Evolutionary conservation across 805 yeast species (phyloP), one percentile per base, ranked within the genome.

Genomic region (Yamadazyma philogaea): DNA sequence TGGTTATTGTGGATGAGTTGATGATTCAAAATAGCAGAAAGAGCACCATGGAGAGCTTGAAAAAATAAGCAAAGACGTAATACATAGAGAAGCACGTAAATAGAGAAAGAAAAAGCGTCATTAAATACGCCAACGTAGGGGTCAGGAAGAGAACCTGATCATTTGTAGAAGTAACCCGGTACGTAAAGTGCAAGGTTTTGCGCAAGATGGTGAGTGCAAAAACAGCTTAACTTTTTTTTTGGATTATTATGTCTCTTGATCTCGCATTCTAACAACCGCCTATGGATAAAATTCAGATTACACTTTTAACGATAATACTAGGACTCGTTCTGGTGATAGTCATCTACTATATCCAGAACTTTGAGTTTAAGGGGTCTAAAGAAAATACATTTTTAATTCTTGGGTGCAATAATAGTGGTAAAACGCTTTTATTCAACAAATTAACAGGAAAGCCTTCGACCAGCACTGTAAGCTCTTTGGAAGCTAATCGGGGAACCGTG

Each of bases 11-110:
- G 33, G 99, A 93, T 63, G 81, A 87, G 43, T 68, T 85, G 44
- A 67, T 93, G 68, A 76, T 90, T 36, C 99, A 91, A 69, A 84
- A 86, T 64, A 74, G 96, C 24, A 81, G 99, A 65, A 88, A 84
- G 16, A 50, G 54, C 35, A 43, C 50, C 16, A 45, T 46, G 48
- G 39, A 35, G 14, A 20, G 24, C 21, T 16, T 43, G 30, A 34
- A 37, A n/a, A 30, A 30, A n/a, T 30, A 7, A 24, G 8, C 8
- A 24, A 24, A 24, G 8, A 24, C n/a, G 12, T 4, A 7, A 11
- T 11, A 24, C 10, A 5, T 24, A 3, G 8, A 24, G 12, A 24
- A 24, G n/a, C n/a, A n/a, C n/a, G n/a, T 24, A 24, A 24, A n/a
- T 24, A 24, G 28, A 24, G n/a, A n/a, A n/a, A n/a, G n/a, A n/a